Evolutionary conservation across 2,329 filamentous ascomycete species (phyloP).

Genomic region (Aspergillus ustus): DNA sequence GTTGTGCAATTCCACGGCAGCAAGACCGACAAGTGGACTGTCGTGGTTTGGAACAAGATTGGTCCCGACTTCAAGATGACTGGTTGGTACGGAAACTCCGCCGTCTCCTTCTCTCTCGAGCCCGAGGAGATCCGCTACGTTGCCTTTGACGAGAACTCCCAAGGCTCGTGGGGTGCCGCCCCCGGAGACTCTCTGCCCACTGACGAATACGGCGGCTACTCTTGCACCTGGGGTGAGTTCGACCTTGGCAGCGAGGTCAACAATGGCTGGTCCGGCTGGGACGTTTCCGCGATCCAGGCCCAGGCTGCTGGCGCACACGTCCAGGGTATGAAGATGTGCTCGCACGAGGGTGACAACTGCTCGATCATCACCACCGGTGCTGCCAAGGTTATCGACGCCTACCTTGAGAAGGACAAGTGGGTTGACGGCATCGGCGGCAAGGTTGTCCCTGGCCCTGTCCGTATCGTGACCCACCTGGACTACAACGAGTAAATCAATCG

Average conservation of each 20-base stretch:
- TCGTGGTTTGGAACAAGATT: constrained; percentile 48
- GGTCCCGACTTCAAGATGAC: constrained; percentile 39
- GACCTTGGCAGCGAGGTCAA: constrained; percentile 40
- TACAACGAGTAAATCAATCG: constrained; percentile 8
- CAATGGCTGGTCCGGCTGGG: constrained; percentile 43
- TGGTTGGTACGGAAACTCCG: constrained; percentile 43
- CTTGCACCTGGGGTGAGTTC: constrained; percentile 45
- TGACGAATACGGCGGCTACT: constrained; percentile 37
- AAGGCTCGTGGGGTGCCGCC: constrained; percentile 43
- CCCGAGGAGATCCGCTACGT: constrained; percentile 40
- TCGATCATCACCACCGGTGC: constrained; percentile 35
- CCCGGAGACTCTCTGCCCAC: constrained; percentile 32
- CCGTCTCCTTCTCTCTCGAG: constrained; percentile 37
- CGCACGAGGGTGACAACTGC: constrained; percentile 31
- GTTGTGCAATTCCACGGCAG: constrained; percentile 39
- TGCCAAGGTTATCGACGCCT: constrained; percentile 32
- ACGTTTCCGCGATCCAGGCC: constrained; percentile 46
- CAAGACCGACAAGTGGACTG: constrained; percentile 37
- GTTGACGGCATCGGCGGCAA: constrained; percentile 41
- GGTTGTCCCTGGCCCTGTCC: constrained; percentile 5
- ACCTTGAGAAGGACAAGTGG: constrained; percentile 29
- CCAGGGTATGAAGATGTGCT: constrained; percentile 43
- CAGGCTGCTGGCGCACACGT: constrained; percentile 33
- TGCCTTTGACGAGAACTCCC: constrained; percentile 44
- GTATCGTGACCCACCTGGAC: constrained; percentile 11